Base-by-base conservation (phyloP, 2,329 filamentous ascomycete species). In the Cercospora sp. region DNA sequence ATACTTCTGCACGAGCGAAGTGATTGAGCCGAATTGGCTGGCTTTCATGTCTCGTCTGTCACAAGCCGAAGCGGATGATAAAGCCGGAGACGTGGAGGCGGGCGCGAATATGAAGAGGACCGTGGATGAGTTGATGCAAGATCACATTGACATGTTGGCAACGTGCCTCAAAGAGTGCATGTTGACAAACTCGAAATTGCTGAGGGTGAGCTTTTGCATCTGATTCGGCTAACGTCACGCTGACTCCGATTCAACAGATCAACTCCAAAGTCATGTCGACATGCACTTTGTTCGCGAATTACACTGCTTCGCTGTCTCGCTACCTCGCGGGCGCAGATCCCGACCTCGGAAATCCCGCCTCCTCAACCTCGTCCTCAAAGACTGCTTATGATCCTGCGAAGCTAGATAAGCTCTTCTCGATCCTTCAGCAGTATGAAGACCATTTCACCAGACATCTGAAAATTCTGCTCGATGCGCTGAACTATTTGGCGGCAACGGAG, bases 161-260 rank as follows among this genome's bases (percentile, higher is more conserved):
- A 98, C 95, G 3, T 99, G 95, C 79, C 84, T 99, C 75, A 99
- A 98, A 81, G 95, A 98, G 81, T 98, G 95, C 83, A 98, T 98
- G 93, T 85, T 99, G 72, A 99, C 95, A 20, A 97, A 99, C 79
- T 93, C 92, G 77, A 97, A 97, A 82, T 85, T 99, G 6, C 82
- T 99, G 5, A 90, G 93, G 81, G 94, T 97, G 86, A 72, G 84
- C 80, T 53, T 5, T n/a, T 26, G 7, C 36, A 12, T 57, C 12
- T 16, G 30, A 68, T 28, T 39, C 30, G 28, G 20, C 28, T n/a
- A 30, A 28, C 20, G 26, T n/a, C 12, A n/a, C 23, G 18, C 70
- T 71, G 66, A 70, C 64, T 55, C 45, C 45, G 64, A 16, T 53
- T 13, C 36, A 39, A 13, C 69, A 97, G 94, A 96, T 99, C 77